Base-by-base conservation (phyloP, 148 eudicot species). In the Vaccinium macrocarpon region DNA sequence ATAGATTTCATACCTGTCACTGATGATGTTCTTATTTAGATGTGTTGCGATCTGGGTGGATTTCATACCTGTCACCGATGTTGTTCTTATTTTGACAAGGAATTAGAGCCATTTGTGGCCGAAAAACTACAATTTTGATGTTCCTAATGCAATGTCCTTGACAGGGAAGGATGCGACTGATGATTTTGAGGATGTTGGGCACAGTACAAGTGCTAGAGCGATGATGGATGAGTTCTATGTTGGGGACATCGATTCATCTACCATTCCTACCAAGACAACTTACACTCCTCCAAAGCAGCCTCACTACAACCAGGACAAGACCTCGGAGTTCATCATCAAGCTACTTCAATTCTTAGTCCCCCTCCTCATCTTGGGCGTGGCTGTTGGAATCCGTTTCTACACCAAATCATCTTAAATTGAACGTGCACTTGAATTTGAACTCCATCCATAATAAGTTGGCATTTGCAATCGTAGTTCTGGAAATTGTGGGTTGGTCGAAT, bases 131-230 rank as follows among this genome's bases (percentile, higher is more conserved):
- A 25, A 25, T 29, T 19, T 82, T 32, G 64, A 51, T 71, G 84
- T 71, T 13, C 55, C 62, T 35, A 72, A 50, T 56, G 73, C 70
- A 13, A 73, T 72, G 68, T 83, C 75, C 16, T 74, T 35, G 80
- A 84, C 94, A 96, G 99, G 95, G 42, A 96, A 96, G 88, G 99
- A 96, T 87, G 99, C 99, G 8, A 96, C 98, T 2, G 91, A 93
- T 87, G 98, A 94, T 87, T 96, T 96, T 77, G 95, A 92, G 90
- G 98, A 93, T 83, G 94, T 96, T 14, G 98, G 98, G 55, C 98
- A 96, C 87, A 96, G 98, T 85, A 86, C 86, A 79, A 92, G 93
- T 2, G 98, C 98, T 10, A 92, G 90, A 85, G 92, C 98, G 32
- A 94, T 89, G 93, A 85, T 96, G 98, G 98, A 88, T 50, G 98